Base-by-base conservation (phyloP, 2,329 filamentous ascomycete species). In the Xylaria sp. region DNA sequence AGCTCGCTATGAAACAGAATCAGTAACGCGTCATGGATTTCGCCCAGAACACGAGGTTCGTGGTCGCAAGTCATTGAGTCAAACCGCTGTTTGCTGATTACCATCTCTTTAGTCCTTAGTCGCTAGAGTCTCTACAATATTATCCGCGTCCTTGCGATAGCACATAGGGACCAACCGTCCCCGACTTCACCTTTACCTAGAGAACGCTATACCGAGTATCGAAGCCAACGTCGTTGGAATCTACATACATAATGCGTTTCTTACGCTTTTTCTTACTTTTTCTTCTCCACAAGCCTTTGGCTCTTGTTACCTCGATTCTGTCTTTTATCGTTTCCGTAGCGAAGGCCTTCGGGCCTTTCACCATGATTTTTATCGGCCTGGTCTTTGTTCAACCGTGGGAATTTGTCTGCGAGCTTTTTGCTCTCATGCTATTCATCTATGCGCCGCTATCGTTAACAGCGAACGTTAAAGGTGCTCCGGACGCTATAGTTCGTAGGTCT, bases 391-490 rank as follows among this genome's bases (percentile, higher is more conserved):
- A 15, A 12, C 39, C 39, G n/a, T 28, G 62, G 52, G 5, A 9
- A 2, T 33, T 48, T 9, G 18, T 66, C 13, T n/a, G 10, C 51
- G 3, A 31, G 8, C 23, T 66, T 6, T 31, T 56, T 7, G 15
- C 41, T 12, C 39, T 39, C 41, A 7, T 56, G 20, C 39, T 56
- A 1, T 41, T 49, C 31, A 4, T 25, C 33, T 18, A 31, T 12
- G 64, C 39, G 10, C 57, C 64, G 2, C 43, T 66, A 9, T 8
- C 43, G 2, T 57, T 51, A 6, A 51, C 51, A 48, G 64, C 64
- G 13, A 54, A 6, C 20, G 54, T 49, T 23, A 7, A 43, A 2
- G 49, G 13, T 12, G 49, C 49, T 13, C 20, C 15, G 3, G 8
- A 15, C 15, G n/a, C 20, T 20, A 12, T 55, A 20, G 3, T 55